Percentiles rank a stretch among this genome's conserved stretches.
Evolutionary conservation across 352 stramenopile species (phyloP).

Genomic region (Aphanomyces cochlioides): DNA sequence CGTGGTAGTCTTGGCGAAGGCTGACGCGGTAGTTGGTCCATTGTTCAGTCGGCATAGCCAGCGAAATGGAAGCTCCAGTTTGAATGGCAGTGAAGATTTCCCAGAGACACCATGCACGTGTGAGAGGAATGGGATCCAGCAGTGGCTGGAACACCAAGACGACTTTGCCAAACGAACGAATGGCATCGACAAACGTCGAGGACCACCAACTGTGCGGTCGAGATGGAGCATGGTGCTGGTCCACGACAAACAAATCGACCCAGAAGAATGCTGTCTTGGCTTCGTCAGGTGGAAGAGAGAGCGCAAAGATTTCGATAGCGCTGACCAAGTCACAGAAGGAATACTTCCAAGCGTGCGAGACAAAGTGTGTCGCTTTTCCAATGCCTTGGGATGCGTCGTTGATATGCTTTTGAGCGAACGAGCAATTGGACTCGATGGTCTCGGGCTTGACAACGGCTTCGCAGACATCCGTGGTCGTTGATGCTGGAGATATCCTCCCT

Average conservation of each 20-base stretch:
- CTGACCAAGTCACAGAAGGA: conserved; percentile 21
- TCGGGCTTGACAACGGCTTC: conserved; percentile 21
- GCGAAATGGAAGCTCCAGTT: neutral
- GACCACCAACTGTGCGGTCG: conserved; percentile 25
- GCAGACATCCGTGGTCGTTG: conserved; percentile 20
- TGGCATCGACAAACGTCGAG: conserved; percentile 29
- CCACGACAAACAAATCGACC: conserved; percentile 28
- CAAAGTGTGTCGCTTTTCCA: conserved; percentile 25
- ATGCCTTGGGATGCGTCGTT: neutral
- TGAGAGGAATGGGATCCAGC: conserved; percentile 26
- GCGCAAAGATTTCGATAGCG: conserved; percentile 19
- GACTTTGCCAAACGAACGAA: conserved; percentile 25
- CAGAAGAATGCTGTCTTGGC: conserved; percentile 21
- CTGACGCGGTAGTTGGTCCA: conserved; percentile 25
- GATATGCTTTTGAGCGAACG: conserved; percentile 9
- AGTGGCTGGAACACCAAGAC: conserved; percentile 27
- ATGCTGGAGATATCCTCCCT: neutral
- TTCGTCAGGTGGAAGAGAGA: conserved; percentile 1
- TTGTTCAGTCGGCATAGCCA: conserved; percentile 31
- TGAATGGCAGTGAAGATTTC: conserved; percentile 26
- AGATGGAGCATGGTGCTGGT: conserved; percentile 26
- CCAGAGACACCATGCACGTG: conserved; percentile 29
- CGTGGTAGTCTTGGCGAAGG: conserved; percentile 21
- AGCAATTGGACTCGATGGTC: neutral
- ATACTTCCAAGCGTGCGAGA: conserved; percentile 32